Conservation (phyloP, 1,139 yeast species). For the Debaryomyces coudertii region DNA sequence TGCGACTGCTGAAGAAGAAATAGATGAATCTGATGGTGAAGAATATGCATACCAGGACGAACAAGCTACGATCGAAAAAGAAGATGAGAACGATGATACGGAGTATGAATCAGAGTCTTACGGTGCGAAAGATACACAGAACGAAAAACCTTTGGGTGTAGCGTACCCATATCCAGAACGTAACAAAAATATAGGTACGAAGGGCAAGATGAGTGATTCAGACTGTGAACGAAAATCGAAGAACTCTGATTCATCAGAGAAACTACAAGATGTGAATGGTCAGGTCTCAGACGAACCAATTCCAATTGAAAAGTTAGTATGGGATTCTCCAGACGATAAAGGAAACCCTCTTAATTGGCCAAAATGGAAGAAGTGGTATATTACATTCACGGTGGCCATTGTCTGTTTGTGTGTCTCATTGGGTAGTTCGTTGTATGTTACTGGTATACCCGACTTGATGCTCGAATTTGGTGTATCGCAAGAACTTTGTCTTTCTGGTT, state of each 20-base stretch:
- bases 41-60: background rate
- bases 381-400: conserved; percentile 63
- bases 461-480: conserved; percentile 51
- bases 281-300: conserved; percentile 12
- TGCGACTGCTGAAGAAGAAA: conserved; percentile 40
- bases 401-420: conserved; percentile 69
- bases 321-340: conserved; percentile 64
- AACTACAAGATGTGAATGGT: background rate
- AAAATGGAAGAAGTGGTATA: conserved; percentile 59
- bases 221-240: background rate
- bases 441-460: conserved; percentile 40
- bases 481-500: conserved; percentile 64
- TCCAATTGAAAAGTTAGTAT: conserved; percentile 44
- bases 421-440: conserved; percentile 70
- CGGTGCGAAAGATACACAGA: conserved; percentile 12
- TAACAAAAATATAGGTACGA: background rate
- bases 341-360: conserved; percentile 74
- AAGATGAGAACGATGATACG: conserved; percentile 1
- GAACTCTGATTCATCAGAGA: background rate
- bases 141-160: conserved; percentile 13
- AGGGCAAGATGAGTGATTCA: too few species aligned
- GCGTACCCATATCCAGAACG: background rate
- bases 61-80: background rate
- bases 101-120: conserved; percentile 9
- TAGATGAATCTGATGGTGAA: conserved; percentile 9